Evolutionary conservation across 148 eudicot genomes (phyloP), one percentile per base, ranked within the genome.

Genomic region (Euryodendron excelsum): DNA sequence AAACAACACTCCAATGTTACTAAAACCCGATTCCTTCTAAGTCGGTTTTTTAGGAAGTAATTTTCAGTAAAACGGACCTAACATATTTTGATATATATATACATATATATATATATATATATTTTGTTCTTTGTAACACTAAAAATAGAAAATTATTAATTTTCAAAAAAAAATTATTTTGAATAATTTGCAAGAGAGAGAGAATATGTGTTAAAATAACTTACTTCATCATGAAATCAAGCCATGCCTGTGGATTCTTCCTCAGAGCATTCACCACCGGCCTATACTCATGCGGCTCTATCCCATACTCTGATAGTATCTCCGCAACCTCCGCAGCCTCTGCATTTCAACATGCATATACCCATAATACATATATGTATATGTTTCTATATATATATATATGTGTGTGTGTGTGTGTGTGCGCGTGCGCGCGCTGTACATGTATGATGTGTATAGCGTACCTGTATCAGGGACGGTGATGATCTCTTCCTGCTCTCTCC

Each of bases 171-270:
- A 50, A 9, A 50, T 13, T 6, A 50, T n/a, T n/a, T n/a, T n/a
- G n/a, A n/a, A n/a, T n/a, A n/a, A n/a, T n/a, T n/a, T 8, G 55
- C 55, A 50, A 50, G 15, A 50, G 15, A 21, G 20, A 56, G 18
- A 66, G n/a, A n/a, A n/a, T n/a, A n/a, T n/a, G n/a, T n/a, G n/a
- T n/a, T n/a, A n/a, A n/a, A n/a, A n/a, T n/a, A n/a, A 89, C 95
- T 84, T 71, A 94, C 99, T 95, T 95, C 99, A 95, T 95, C 99
- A 95, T 95, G 53, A 95, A 95, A 76, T 95, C 96, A 73, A 95
- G 96, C 99, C 99, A 95, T 65, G 99, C 97, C 82, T 93, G 86
- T 3, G 99, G 99, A 73, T 86, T 90, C 81, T 90, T 89, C 84
- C 93, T 85, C 10, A 95, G 88, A 59, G 97, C 93, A 82, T 89